Evolutionary conservation across 345 rosid species (phyloP), one percentile per base, ranked within the genome.

Genomic region (Salix brachista): DNA sequence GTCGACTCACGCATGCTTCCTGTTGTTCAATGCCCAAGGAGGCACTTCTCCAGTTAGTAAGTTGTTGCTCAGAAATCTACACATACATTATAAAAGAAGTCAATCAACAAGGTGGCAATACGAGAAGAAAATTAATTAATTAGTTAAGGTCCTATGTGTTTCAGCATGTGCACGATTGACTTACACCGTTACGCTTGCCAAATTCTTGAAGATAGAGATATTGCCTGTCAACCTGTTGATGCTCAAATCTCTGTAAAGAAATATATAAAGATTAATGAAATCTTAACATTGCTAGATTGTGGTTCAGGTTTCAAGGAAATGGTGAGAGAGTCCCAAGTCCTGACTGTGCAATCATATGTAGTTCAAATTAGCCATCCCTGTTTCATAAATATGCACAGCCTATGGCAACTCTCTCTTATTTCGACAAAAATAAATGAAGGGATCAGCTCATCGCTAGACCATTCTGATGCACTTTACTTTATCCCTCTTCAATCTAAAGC

Each of bases 41-140:
- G 93, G 93, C 65, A 93, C 82, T 52, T 62, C 75, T 82, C 97
- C 99, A 28, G 86, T 85, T 42, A 95, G 82, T 30, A 90, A 87
- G 85, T 95, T 95, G 79, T 93, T 89, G 54, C 79, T 84, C 84
- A 95, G 80, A 83, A 84, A 91, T 88, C 99, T 95, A 14, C 64
- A 68, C 18, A 32, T 23, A 13, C 13, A 44, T 73, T 73, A 41
- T 1, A 41, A 1, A 71, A 16, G 14, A 46, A 48, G 4, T 23
- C 26, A 21, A 60, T n/a, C 8, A 60, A 11, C 65, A 60, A 60
- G 21, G 46, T 5, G 8, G 1, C 8, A 30, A 54, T 54, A 46
- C 13, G 8, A 58, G 68, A 42, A 13, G 41, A 23, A 21, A 34
- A 64, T 0, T 6, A 17, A 12, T 34, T 34, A 16, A 8, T 3